Evolutionary conservation across 2,329 filamentous ascomycete genomes (phyloP), one percentile per base, ranked within the genome.

Genomic region (Anthostomella pinea): DNA sequence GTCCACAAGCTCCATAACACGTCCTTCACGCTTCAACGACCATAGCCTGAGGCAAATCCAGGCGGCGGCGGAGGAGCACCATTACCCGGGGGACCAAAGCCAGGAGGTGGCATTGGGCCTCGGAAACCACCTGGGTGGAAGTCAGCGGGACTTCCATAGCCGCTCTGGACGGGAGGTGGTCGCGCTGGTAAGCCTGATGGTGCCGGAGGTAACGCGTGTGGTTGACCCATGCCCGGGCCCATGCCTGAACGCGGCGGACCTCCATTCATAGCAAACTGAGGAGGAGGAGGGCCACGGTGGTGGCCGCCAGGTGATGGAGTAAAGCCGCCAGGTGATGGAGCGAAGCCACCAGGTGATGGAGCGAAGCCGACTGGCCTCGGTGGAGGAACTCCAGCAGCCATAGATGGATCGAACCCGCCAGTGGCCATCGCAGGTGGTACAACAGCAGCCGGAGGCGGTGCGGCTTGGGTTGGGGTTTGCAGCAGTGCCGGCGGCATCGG

Each of bases 401-500:
- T 46, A 24, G 49, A 38, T 29, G 54, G 51, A 16, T 51, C 50
- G 35, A 52, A 55, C 10, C 51, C 51, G 14, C 50, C 45, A 8
- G 52, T 48, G 24, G 52, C 50, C 55, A 60, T 57, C 17, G 39
- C 46, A 13, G 54, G 53, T 3, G 55, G 53, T 7, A 36, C 42
- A 15, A 44, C 49, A 21, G 43, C 43, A 3, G 52, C 34, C 3
- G 51, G 40, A 19, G 54, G 44, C 6, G 53, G 49, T 11, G 53
- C 46, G 30, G 57, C 46, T 22, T 57, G 54, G 15, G 49, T 45
- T 19, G 53, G 53, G 6, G 51, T 58, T 33, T 64, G 70, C 51
- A 90, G 77, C 50, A 94, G 81, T 41, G 81, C 85, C 4, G 85
- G 77, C 2, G 87, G 85, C 33, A 93, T 68, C 15, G 83, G 78